A percentile compares a stretch with the other conserved stretches of the same genome.
Evolutionary conservation across 768 basidiomycete species (phyloP).

Genomic region (Agrocybe pediades): DNA sequence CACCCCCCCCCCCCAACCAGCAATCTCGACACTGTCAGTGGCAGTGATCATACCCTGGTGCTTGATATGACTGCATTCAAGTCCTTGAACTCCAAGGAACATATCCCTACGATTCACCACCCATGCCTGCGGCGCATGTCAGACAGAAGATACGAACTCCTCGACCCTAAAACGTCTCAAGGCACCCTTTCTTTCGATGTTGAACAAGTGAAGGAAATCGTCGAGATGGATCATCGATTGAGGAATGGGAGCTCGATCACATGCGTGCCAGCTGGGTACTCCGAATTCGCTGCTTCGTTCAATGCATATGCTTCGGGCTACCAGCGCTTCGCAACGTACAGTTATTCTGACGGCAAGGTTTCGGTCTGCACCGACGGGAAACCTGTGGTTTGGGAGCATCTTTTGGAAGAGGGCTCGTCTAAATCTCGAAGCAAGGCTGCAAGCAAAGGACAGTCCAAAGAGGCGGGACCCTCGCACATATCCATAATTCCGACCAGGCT

Average conservation of each 20-base stretch:
- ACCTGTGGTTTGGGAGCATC: constrained; percentile 19
- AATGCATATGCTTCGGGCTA: constrained; percentile 16
- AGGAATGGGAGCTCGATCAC: constrained; percentile 9
- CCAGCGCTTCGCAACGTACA: constrained; percentile 19
- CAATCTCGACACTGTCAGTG: neutral
- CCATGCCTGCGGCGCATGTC: constrained; percentile 17
- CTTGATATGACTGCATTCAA: constrained; percentile 16
- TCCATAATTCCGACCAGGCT: neutral
- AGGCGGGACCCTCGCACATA: neutral
- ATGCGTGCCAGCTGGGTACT: constrained; percentile 20
- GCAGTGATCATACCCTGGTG: neutral
- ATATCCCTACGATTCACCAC: constrained; percentile 8
- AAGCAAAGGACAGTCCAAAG: neutral
- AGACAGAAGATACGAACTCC: constrained; percentile 16
- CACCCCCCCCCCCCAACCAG: too few species aligned
- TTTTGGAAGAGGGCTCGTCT: constrained; percentile 17
- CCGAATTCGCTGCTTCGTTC: constrained; percentile 16
- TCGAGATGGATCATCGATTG: constrained; percentile 18
- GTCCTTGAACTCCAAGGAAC: neutral
- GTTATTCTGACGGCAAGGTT: constrained; percentile 9
- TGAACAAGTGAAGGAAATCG: constrained; percentile 20
- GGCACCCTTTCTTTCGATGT: constrained; percentile 17
- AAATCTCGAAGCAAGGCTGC: constrained; percentile 2
- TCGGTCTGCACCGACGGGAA: constrained; percentile 12
- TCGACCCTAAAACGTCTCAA: constrained; percentile 15